These are phyloP conservation scores for Pythium periplocum DNA, from an alignment of 352 stramenopile species.

Conservation along the genomic window DNA sequence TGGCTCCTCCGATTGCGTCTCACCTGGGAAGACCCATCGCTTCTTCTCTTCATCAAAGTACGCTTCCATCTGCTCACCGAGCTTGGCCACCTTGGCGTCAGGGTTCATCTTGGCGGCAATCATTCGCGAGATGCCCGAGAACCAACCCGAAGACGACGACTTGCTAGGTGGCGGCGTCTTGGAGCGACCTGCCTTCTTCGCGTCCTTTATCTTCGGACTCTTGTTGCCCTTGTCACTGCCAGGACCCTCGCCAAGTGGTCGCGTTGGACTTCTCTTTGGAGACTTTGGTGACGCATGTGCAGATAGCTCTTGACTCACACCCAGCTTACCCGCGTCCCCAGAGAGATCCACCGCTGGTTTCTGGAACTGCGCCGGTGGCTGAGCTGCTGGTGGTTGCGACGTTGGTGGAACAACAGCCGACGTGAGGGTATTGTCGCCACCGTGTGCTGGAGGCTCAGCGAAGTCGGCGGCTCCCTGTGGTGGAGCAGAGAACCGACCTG, in stretches of 20 bases:
- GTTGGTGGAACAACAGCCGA: too few relatives aligned
- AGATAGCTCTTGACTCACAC: conserved; percentile 13
- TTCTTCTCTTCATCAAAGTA: conserved; percentile 82
- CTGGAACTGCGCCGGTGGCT: conserved; percentile 16
- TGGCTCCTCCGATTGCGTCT: conserved; percentile 56
- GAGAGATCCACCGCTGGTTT: conserved; percentile 44
- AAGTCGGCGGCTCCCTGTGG: too few relatives aligned
- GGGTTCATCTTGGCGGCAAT: conserved; percentile 79
- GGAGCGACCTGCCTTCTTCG: conserved; percentile 55
- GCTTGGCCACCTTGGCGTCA: conserved; percentile 75
- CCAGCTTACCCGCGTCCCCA: conserved; percentile 26
- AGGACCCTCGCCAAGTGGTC: conserved; percentile 24
- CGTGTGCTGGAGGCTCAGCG: too few relatives aligned
- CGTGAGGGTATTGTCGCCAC: too few relatives aligned
- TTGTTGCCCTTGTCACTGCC: conserved; percentile 68
- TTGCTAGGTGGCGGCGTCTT: conserved; percentile 79
- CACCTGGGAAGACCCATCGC: conserved; percentile 85
- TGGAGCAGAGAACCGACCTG: too few relatives aligned
- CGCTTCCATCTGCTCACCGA: conserved; percentile 72
- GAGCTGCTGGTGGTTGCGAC: too few relatives aligned
- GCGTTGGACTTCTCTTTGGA: not conserved
- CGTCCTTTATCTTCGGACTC: conserved; percentile 59
- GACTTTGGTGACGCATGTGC: too few relatives aligned
- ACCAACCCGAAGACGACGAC: conserved; percentile 42
- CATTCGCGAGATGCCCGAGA: conserved; percentile 58